Evolutionary conservation across 148 eudicot species (phyloP).

Genomic region (Vaccinium myrtillus): DNA sequence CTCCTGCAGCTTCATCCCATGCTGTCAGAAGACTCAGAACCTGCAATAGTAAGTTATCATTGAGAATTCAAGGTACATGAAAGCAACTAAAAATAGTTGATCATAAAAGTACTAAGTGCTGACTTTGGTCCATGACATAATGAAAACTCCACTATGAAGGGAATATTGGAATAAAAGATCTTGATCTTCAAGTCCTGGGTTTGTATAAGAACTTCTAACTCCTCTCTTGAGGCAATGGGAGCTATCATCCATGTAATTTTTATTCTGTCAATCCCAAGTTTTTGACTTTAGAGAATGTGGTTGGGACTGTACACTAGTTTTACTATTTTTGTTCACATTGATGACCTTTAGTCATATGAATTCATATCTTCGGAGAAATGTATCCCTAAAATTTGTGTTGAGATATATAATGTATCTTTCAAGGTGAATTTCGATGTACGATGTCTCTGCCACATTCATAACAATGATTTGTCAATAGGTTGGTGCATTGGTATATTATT

Average conservation of each 20-base stretch:
- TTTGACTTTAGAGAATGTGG: background rate
- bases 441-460: background rate
- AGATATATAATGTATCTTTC: background rate
- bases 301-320: background rate
- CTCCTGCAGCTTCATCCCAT: background rate
- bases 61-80: background rate
- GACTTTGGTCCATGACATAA: background rate
- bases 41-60: background rate
- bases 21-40: too few relatives aligned
- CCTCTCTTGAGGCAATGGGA: background rate
- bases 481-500: background rate
- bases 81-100: background rate
- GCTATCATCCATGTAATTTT: background rate
- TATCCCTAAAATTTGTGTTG: background rate
- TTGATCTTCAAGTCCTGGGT: background rate
- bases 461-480: background rate
- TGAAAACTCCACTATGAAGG: background rate
- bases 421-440: background rate
- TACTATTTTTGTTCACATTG: background rate
- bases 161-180: background rate
- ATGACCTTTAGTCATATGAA: background rate
- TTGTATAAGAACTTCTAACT: too few relatives aligned
- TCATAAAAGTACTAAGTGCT: background rate
- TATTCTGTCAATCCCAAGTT: background rate
- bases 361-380: background rate